Conservation (phyloP, 805 yeast species). For the Saccharomycopsis schoenii region DNA sequence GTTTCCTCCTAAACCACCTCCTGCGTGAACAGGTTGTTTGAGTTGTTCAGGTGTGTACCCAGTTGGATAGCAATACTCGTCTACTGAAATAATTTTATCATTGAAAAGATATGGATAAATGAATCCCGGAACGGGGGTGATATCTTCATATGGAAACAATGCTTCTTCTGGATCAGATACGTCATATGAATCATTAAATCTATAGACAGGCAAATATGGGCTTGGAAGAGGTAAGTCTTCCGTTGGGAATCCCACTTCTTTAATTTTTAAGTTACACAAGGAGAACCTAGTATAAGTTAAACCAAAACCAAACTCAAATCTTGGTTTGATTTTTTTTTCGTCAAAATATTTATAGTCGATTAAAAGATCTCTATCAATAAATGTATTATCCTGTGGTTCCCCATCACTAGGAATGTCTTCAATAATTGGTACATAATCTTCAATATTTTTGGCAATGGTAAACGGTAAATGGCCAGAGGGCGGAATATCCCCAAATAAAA, state of each 20-base stretch:
- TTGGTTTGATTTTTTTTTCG: constrained; percentile 42
- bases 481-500: constrained; percentile 48
- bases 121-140: constrained; percentile 43
- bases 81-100: constrained; percentile 17
- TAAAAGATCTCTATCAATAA: constrained; percentile 24
- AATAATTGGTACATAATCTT: constrained; percentile 38
- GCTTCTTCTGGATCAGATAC: constrained; percentile 46
- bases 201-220: constrained; percentile 31
- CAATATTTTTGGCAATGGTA: constrained; percentile 45
- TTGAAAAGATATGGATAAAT: constrained; percentile 42
- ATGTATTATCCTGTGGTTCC: constrained; percentile 27
- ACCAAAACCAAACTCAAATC: constrained; percentile 38
- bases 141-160: constrained; percentile 37
- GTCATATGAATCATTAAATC: constrained; percentile 34
- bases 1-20: constrained; percentile 51
- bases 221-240: constrained; percentile 12
- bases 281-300: constrained; percentile 18
- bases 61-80: constrained; percentile 28
- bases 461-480: constrained; percentile 59
- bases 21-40: constrained; percentile 24
- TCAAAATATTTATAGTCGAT: constrained; percentile 53
- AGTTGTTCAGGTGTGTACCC: constrained; percentile 27
- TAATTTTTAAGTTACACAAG: constrained; percentile 25
- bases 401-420: constrained; percentile 30
- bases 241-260: constrained; percentile 34